Evolutionary conservation across 139 green algal species (phyloP), one percentile per base, ranked within the genome.

Genomic region (Tetradesmus obliquus): DNA sequence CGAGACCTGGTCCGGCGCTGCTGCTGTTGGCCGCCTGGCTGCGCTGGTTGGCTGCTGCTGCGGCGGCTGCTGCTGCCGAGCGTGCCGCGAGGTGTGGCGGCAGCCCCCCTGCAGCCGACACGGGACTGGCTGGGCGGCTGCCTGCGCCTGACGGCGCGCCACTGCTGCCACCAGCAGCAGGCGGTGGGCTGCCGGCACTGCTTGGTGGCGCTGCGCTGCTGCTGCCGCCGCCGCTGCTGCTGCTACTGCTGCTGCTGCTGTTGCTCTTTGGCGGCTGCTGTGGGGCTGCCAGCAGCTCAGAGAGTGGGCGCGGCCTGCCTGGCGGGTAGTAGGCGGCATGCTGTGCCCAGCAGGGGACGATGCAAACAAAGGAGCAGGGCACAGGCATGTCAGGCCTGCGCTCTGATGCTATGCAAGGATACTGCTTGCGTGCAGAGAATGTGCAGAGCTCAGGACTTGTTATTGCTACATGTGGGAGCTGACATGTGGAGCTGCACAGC

Each of bases 271-370:
- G 17, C 8, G 81, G 81, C 53, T 86, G 81, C 15, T 86, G 72
- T 12, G 22, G 72, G 72, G 72, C 72, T 81, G 72, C 72, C 51
- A 82, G 51, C 69, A 82, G 69, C 51, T 83, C 69, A 66, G 86
- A 90, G 0, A 90, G 86, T 55, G 86, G 86, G 3, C 86, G 24
- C 19, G 66, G 86, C 12, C 22, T 66, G 51, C 86, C 86, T 45
- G 55, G 69, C 1, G 69, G 45, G 66, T 69, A 83, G 19, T 45
- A 53, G 10, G 86, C 69, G 54, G 53, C 45, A 55, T 89, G 62
- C 32, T 58, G 60, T 71, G 60, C 60, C 10, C 60, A 71, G 60
- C 60, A 71, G 19, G 6, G 71, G 10, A 24, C 71, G 71, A 79
- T 79, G 71, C 71, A 24, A 45, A 45, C 5, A 19, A 66, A 66